Conservation (phyloP, 495 filamentous ascomycete genomes). For the Entonaema liquescens region DNA sequence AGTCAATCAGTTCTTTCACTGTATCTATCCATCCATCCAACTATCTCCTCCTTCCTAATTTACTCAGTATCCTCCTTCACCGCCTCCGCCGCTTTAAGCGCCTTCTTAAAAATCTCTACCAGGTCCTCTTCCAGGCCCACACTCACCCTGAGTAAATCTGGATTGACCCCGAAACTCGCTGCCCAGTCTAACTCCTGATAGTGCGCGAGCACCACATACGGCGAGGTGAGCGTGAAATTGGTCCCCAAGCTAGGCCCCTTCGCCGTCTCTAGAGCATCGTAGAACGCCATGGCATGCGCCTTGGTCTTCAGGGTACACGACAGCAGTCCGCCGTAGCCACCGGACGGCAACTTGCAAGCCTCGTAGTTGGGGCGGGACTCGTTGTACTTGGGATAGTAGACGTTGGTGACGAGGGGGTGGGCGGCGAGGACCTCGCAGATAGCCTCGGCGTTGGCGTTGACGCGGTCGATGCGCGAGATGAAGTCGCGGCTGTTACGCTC, state of each 20-base stretch:
- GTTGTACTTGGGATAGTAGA: conserved; percentile 87
- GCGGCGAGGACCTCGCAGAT: conserved; percentile 72
- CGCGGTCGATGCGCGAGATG: conserved; percentile 78
- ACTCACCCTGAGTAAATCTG: conserved; percentile 82
- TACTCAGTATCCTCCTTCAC: conserved; percentile 17
- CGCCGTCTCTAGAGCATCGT: conserved; percentile 82
- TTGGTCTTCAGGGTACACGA: conserved; percentile 78
- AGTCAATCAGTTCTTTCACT: not conserved
- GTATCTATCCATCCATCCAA: not conserved
- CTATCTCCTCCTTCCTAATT: not conserved
- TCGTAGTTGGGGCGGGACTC: conserved; percentile 78
- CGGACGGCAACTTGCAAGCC: conserved; percentile 72
- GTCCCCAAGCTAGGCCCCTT: conserved; percentile 97
- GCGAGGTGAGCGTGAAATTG: conserved; percentile 91
- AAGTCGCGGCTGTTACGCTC: conserved; percentile 97
- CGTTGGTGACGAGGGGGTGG: conserved; percentile 72
- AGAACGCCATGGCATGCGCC: conserved; percentile 80
- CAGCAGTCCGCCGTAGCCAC: conserved; percentile 91
- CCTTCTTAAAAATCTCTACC: conserved; percentile 55
- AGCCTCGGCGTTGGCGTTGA: conserved; percentile 86
- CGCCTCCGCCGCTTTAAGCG: conserved; percentile 58
- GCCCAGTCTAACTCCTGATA: conserved; percentile 94
- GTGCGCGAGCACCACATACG: conserved; percentile 91
- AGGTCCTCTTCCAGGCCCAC: conserved; percentile 87
- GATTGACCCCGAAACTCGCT: conserved; percentile 77